phyloP scores from a whole-genome alignment of 2,329 filamentous ascomycete species.

The Penicillium freii region DNA sequence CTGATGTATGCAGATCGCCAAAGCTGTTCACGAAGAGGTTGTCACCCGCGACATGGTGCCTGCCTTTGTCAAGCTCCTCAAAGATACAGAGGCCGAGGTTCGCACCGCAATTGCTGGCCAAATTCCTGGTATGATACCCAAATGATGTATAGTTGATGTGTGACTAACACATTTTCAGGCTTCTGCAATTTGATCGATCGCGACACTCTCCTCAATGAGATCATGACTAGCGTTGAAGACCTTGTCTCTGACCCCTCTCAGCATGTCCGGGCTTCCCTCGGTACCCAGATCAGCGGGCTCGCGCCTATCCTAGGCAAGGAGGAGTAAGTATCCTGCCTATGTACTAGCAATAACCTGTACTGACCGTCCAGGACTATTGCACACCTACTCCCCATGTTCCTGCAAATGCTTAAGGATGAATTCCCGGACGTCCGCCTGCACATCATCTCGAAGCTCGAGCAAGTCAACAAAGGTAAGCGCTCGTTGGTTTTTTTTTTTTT shows the following conservation, averaged over 20 bases:
- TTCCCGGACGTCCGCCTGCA: slow-evolving; percentile 97
- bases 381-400: slow-evolving; percentile 96
- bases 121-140: slow-evolving; percentile 66
- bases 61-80: slow-evolving; percentile 94
- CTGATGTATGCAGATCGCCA: slow-evolving; percentile 70
- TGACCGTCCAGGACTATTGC: slow-evolving; percentile 71
- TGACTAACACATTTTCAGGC: slow-evolving; percentile 49
- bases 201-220: slow-evolving; percentile 84
- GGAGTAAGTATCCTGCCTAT: slow-evolving; percentile 61
- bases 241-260: slow-evolving; percentile 94
- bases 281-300: slow-evolving; percentile 94
- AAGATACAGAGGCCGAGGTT: slow-evolving; percentile 97
- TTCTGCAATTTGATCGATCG: slow-evolving; percentile 90
- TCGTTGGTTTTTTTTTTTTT: neutral
- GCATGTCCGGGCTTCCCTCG: slow-evolving; percentile 91
- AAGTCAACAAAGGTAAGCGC: slow-evolving; percentile 82
- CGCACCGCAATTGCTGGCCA: slow-evolving; percentile 95
- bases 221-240: slow-evolving; percentile 95
- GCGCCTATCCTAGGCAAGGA: slow-evolving; percentile 97
- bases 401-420: slow-evolving; percentile 99
- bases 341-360: slow-evolving; percentile 14
- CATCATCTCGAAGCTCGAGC: slow-evolving; percentile 99
- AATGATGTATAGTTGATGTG: slow-evolving; percentile 20
- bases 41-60: slow-evolving; percentile 91
- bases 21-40: slow-evolving; percentile 96